These are phyloP conservation scores for Thamnidium elegans DNA, from an alignment of 192 early-diverging fungal species.

Conservation along the genomic window DNA sequence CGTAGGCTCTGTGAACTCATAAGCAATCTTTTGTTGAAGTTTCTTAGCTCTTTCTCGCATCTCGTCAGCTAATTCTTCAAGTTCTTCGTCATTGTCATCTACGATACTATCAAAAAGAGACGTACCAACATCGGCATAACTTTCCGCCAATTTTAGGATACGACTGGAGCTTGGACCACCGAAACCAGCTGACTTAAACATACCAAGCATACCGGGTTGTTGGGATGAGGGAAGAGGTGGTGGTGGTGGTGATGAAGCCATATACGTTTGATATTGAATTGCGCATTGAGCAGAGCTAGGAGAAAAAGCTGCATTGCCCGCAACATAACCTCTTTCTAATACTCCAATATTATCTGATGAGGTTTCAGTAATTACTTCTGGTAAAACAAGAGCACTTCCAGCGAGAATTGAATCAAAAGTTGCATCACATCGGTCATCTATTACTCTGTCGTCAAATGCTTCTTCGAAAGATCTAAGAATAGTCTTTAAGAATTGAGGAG, in stretches of 20 bases:
- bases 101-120: not conserved
- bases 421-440: not conserved
- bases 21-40: not conserved
- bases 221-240: not conserved
- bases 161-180: no score
- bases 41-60: constrained; percentile 3
- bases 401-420: constrained; percentile 11
- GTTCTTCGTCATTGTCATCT: constrained; percentile 17
- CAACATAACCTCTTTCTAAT: no score
- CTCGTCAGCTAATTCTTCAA: constrained; percentile 1
- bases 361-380: no score
- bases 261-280: no score
- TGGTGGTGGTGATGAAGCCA: no score
- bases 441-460: not conserved
- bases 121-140: not conserved
- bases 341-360: no score
- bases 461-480: constrained; percentile 35
- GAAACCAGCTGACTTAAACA: not conserved
- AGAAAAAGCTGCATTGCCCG: not conserved
- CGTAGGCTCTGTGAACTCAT: constrained; percentile 7
- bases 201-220: not conserved
- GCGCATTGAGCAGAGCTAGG: no score
- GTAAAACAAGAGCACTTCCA: not conserved
- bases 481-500: constrained; percentile 10
- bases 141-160: not conserved